A percentile compares a stretch with the other conserved stretches of the same genome.
phyloP scores from a whole-genome alignment of 306 rosid species.

The Gastrolobium bilobum region DNA sequence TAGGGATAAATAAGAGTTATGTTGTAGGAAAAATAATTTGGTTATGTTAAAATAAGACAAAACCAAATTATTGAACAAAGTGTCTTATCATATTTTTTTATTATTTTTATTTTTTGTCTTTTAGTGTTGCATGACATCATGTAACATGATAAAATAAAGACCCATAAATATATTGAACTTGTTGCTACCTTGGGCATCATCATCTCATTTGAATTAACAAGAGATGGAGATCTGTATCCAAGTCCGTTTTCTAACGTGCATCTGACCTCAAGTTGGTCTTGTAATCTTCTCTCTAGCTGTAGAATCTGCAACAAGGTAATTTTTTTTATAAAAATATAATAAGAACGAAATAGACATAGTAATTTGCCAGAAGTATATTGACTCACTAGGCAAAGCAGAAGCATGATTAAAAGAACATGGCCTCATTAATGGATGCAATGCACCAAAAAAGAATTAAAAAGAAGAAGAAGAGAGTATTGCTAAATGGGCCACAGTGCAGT shows the following conservation, averaged over 20 bases:
- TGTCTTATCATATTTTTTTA: no score
- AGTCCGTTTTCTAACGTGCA: constrained; percentile 78
- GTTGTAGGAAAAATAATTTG: no score
- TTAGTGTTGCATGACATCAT: no score
- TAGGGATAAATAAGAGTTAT: no score
- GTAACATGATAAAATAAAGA: no score
- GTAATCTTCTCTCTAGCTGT: constrained; percentile 86
- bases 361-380: neutral
- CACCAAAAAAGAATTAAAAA: neutral
- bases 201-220: constrained; percentile 52
- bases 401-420: constrained; percentile 33
- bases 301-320: constrained; percentile 68
- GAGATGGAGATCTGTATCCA: constrained; percentile 73
- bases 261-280: constrained; percentile 84
- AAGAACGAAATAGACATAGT: constrained; percentile 23
- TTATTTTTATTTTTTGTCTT: no score
- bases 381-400: constrained; percentile 37
- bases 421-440: constrained; percentile 27
- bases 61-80: no score
- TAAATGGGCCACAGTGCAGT: constrained; percentile 24
- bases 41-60: no score
- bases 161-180: constrained; percentile 8
- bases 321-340: neutral
- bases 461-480: constrained; percentile 7
- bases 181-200: constrained; percentile 76